A percentile compares a stretch with the other conserved stretches of the same genome.
These are phyloP conservation scores for Penicillium sp. DNA, from an alignment of 2,329 filamentous ascomycete genomes.

Conservation along the genomic window DNA sequence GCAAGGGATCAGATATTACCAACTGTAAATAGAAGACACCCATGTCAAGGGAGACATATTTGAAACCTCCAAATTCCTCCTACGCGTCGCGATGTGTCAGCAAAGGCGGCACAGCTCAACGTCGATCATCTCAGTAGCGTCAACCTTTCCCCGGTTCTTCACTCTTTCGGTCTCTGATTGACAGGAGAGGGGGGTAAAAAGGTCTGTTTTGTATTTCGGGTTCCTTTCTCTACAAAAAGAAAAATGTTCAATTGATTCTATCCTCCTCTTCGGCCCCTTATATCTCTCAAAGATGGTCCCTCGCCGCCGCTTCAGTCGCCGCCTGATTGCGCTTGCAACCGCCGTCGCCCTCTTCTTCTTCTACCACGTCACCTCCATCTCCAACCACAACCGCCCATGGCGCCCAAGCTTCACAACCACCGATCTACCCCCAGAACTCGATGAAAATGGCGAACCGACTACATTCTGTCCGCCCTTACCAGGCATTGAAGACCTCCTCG, in stretches of 20 bases:
- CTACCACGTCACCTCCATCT: slow-evolving; percentile 58
- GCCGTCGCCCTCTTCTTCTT: slow-evolving; percentile 55
- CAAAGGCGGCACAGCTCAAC: slow-evolving; percentile 5
- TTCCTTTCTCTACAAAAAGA: neutral
- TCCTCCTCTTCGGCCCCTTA: slow-evolving; percentile 9
- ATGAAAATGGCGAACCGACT: slow-evolving; percentile 15
- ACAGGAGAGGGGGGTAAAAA: slow-evolving; percentile 2
- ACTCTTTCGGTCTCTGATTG: neutral
- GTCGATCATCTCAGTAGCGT: slow-evolving; percentile 13
- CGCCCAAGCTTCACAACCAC: slow-evolving; percentile 11
- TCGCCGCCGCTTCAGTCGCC: slow-evolving; percentile 36
- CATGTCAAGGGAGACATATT: slow-evolving; percentile 5
- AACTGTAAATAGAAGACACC: neutral
- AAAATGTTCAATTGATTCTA: slow-evolving; percentile 14
- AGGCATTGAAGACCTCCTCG: slow-evolving; percentile 51
- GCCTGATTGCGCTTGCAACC: slow-evolving; percentile 50
- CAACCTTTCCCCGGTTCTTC: slow-evolving; percentile 5
- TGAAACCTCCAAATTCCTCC: slow-evolving; percentile 3
- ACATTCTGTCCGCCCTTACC: slow-evolving; percentile 34
- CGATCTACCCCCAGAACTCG: slow-evolving; percentile 7
- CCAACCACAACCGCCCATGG: slow-evolving; percentile 27
- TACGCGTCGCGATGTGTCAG: slow-evolving; percentile 23
- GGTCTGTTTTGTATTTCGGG: neutral
- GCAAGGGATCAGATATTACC: neutral
- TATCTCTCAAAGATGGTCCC: slow-evolving; percentile 40